Evolutionary conservation across 345 rosid species (phyloP).

Genomic region (Acer campestre): DNA sequence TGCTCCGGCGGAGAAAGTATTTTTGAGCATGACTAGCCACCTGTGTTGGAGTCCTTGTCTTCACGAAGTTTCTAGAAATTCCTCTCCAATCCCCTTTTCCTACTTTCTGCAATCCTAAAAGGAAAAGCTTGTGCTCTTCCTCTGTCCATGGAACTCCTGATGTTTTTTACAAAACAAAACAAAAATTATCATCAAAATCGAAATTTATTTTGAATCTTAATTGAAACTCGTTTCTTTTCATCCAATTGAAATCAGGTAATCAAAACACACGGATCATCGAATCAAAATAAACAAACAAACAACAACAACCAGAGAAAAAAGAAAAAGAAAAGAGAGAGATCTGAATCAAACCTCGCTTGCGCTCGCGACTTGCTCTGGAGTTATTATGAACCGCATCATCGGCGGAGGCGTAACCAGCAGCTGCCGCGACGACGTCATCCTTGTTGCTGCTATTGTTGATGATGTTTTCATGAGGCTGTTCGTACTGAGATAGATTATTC

Average conservation of each 20-base stretch:
- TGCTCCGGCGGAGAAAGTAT: constrained; percentile 76
- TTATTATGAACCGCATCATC: constrained; percentile 67
- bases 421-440: constrained; percentile 26
- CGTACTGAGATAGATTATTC: constrained; percentile 80
- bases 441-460: constrained; percentile 22
- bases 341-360: constrained; percentile 71
- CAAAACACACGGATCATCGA: neutral
- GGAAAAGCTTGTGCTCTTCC: constrained; percentile 89
- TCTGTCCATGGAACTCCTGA: constrained; percentile 97
- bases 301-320: neutral
- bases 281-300: neutral
- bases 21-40: constrained; percentile 99
- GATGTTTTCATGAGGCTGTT: constrained; percentile 41
- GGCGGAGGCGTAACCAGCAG: constrained; percentile 73
- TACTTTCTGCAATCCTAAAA: constrained; percentile 77
- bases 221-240: neutral
- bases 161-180: neutral
- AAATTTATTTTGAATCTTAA: too few species aligned
- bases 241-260: neutral
- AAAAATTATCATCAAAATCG: too few species aligned
- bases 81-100: constrained; percentile 99
- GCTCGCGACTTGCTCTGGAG: constrained; percentile 53
- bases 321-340: constrained; percentile 11
- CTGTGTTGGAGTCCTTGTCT: constrained; percentile 87
- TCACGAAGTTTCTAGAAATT: constrained; percentile 83